Base-by-base conservation (phyloP, 345 rosid species). In the Rubroshorea leprosula region DNA sequence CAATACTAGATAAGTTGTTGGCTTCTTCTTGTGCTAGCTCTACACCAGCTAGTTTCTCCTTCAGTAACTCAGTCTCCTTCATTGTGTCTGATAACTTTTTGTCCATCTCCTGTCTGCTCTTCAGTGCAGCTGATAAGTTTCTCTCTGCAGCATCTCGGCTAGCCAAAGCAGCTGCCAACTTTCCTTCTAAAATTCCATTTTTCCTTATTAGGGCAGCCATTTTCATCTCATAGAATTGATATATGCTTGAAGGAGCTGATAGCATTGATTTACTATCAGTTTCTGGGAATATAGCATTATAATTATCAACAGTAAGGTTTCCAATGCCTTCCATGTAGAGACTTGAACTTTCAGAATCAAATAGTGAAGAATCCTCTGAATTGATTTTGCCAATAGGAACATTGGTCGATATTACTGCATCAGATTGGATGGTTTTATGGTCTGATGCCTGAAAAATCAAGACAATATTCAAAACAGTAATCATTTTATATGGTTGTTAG, bases 11-110 rank as follows among this genome's bases (percentile, higher is more conserved):
- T 49, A 93, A 64, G 75, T 69, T 87, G 73, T 76, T 87, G 61
- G 99, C 85, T 74, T 93, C 99, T 53, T 93, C 97, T 49, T 87
- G 99, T 18, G 90, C 84, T 8, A 85, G 72, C 70, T 89, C 97
- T 54, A 83, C 50, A 52, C 90, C 78, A 9, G 78, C 60, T 46
- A 93, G 77, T 80, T 83, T 93, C 79, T 89, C 97, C 69, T 87
- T 93, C 39, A 93, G 83, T 66, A 89, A 18, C 51, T 89, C 99
- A 76, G 78, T 75, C 74, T 93, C 99, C 77, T 85, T 87, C 64
- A 62, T 26, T 4, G 87, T 63, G 53, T 80, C 97, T 4, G 57
- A 41, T 58, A 83, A 67, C 68, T 77, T 87, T 72, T 75, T 89
- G 74, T 93, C 99, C 72, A 78, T 71, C 67, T 93, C 97, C 65